A percentile compares a stretch with the other conserved stretches of the same genome.
Evolutionary conservation across 108 stramenopile genomes (phyloP).

Genomic region (Mediolabrus comicus): DNA sequence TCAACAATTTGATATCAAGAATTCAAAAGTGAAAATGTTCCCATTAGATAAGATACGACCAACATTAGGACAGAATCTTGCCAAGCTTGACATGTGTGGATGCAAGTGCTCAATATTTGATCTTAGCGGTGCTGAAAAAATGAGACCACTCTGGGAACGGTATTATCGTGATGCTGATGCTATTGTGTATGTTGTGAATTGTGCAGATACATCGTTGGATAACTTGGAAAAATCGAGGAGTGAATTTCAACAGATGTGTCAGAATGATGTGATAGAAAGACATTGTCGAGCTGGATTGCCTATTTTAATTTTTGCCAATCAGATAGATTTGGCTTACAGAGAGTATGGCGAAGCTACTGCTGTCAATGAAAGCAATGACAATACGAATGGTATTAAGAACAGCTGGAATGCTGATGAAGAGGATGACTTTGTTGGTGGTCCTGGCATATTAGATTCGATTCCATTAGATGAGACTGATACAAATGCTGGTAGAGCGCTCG

Average conservation of each 20-base stretch:
- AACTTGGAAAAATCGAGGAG: constrained; percentile 24
- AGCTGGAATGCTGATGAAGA: constrained; percentile 40
- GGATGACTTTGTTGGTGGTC: constrained; percentile 36
- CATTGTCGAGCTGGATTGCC: constrained; percentile 35
- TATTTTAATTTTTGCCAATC: constrained; percentile 40
- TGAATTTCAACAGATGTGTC: constrained; percentile 27
- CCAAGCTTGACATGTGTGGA: constrained; percentile 66
- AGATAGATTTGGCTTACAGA: constrained; percentile 40
- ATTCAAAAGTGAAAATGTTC: constrained; percentile 56
- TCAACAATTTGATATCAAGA: constrained; percentile 37
- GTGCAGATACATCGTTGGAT: constrained; percentile 21
- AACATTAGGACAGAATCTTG: constrained; percentile 79
- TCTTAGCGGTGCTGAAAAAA: constrained; percentile 63
- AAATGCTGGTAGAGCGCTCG: constrained; percentile 21
- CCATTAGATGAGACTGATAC: not conserved
- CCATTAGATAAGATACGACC: constrained; percentile 72
- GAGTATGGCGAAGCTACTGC: constrained; percentile 25
- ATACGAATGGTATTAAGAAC: not conserved
- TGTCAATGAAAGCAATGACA: not conserved
- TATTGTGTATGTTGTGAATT: constrained; percentile 66
- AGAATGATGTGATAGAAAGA: constrained; percentile 13
- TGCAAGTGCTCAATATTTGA: constrained; percentile 72
- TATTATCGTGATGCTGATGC: constrained; percentile 82
- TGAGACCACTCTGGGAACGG: constrained; percentile 79
- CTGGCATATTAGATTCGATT: constrained; percentile 7